Evolutionary conservation across 208 protist species (phyloP).

Genomic region (Leishmania arabica): DNA sequence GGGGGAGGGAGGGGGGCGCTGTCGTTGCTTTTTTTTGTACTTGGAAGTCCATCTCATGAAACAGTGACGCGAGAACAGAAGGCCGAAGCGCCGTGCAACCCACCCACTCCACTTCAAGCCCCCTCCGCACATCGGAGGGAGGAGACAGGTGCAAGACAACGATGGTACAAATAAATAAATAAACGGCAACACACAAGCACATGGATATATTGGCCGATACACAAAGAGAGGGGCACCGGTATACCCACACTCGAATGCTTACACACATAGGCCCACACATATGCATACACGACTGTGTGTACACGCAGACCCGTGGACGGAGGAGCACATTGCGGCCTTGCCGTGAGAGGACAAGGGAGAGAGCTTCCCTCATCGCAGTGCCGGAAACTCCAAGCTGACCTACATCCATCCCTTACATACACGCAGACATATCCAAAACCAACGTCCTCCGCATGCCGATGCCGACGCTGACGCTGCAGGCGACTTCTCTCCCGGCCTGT

Average conservation of each 20-base stretch:
- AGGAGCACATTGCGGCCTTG: background rate
- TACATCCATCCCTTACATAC: background rate
- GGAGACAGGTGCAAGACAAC: background rate
- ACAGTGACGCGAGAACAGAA: background rate
- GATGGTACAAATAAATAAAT: conserved; percentile 14
- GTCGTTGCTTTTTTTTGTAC: background rate
- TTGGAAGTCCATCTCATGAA: background rate
- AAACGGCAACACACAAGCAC: conserved; percentile 9
- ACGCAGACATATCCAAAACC: background rate
- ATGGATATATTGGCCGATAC: background rate
- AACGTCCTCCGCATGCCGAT: background rate
- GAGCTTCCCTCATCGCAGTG: background rate
- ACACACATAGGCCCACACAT: background rate
- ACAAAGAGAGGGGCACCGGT: background rate
- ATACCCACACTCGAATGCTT: background rate
- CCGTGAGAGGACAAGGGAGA: background rate
- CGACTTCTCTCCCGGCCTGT: background rate
- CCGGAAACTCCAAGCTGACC: background rate
- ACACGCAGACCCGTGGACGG: background rate
- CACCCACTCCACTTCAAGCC: background rate
- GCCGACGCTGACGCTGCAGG: no score
- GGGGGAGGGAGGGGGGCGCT: background rate
- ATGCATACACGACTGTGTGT: background rate
- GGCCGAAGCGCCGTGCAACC: background rate
- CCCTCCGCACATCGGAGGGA: background rate